phyloP scores from a whole-genome alignment of 495 filamentous ascomycete species.

The Trichocladium uniseriatum region DNA sequence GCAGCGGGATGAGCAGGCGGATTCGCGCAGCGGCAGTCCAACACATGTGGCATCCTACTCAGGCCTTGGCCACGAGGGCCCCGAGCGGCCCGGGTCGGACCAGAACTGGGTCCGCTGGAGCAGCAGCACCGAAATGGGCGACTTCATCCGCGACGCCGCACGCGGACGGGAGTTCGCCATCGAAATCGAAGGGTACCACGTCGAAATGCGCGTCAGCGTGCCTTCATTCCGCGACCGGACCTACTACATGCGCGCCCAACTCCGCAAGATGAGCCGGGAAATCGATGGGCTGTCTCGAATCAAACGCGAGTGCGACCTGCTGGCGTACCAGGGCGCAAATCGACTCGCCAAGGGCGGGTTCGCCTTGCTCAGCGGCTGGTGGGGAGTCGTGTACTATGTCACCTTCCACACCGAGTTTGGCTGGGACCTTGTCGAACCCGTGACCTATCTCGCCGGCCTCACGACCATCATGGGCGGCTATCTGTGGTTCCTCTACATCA shows the following conservation, averaged over 20 bases:
- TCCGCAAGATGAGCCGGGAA: slow-evolving; percentile 59
- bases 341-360: slow-evolving; percentile 74
- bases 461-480: slow-evolving; percentile 81
- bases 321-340: slow-evolving; percentile 69
- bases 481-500: slow-evolving; percentile 89
- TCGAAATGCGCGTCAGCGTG: slow-evolving; percentile 67
- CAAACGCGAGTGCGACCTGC: slow-evolving; percentile 71
- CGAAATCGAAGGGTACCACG: slow-evolving; percentile 62
- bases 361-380: slow-evolving; percentile 61
- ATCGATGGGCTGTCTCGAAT: slow-evolving; percentile 59
- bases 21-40: not conserved
- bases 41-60: slow-evolving; percentile 50
- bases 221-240: slow-evolving; percentile 86
- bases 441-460: slow-evolving; percentile 79
- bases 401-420: slow-evolving; percentile 72
- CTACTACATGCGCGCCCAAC: slow-evolving; percentile 66
- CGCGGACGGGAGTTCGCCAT: slow-evolving; percentile 75
- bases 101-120: slow-evolving; percentile 82
- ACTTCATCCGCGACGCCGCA: slow-evolving; percentile 90
- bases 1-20: slow-evolving; percentile 12
- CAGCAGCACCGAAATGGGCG: slow-evolving; percentile 78
- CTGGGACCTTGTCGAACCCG: slow-evolving; percentile 89
- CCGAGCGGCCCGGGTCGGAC: slow-evolving; percentile 30
- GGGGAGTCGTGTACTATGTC: slow-evolving; percentile 65
- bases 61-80: slow-evolving; percentile 46